Evolutionary conservation across 805 yeast genomes (phyloP).

Genomic region (Candida verbasci): DNA sequence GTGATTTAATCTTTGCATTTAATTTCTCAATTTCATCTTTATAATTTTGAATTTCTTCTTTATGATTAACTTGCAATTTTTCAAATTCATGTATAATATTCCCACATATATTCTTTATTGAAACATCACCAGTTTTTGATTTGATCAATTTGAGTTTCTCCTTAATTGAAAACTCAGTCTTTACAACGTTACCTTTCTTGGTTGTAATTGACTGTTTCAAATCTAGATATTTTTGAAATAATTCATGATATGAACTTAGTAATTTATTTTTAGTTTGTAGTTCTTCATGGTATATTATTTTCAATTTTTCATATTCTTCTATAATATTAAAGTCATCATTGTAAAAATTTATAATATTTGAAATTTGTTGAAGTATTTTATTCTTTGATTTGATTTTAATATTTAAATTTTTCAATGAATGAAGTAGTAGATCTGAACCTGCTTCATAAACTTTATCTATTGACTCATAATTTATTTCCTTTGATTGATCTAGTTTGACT

Average conservation of each 20-base stretch:
- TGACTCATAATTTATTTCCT: too few species aligned
- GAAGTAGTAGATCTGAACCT: too few species aligned
- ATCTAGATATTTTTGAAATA: conserved; percentile 24
- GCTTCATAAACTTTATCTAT: too few species aligned
- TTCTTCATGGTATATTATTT: conserved; percentile 25
- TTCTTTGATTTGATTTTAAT: conserved; percentile 9
- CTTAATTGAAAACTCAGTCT: conserved; percentile 8
- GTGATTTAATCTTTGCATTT: background rate
- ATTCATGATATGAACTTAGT: conserved; percentile 26
- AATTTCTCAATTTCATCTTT: conserved; percentile 1
- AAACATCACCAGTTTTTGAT: conserved; percentile 17
- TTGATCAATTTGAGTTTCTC: conserved; percentile 18
- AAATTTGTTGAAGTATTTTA: conserved; percentile 16
- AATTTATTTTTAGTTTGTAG: conserved; percentile 21
- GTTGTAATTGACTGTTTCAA: conserved; percentile 11
- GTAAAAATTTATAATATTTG: conserved; percentile 16
- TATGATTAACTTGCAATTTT: background rate
- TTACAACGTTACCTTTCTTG: conserved; percentile 8
- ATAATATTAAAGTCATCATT: conserved; percentile 10
- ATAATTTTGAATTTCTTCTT: background rate
- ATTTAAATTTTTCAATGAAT: background rate
- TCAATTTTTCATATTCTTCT: conserved; percentile 18
- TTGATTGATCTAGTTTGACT: too few species aligned
- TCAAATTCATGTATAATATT: conserved; percentile 13
- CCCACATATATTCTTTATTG: conserved; percentile 18